Evolutionary conservation across 176 grass and related monocot species (phyloP).

Genomic region (Puya raimondii): DNA sequence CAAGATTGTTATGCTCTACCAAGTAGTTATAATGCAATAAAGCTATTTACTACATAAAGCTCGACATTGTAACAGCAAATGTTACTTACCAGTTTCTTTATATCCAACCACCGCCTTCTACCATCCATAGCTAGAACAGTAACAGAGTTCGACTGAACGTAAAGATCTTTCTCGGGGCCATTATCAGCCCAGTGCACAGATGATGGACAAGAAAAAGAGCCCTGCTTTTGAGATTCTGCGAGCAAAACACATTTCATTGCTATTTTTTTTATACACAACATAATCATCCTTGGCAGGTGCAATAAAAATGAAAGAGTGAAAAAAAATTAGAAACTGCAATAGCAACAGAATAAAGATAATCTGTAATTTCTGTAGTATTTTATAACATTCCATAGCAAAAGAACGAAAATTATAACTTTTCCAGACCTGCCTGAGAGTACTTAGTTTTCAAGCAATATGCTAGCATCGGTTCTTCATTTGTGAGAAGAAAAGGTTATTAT

Average conservation of each 20-base stretch:
- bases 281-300: too few species aligned
- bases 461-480: neutral
- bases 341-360: too few species aligned
- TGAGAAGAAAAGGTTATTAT: too few species aligned
- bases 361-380: too few species aligned
- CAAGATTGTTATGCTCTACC: slow-evolving; percentile 2
- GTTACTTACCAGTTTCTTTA: slow-evolving; percentile 65
- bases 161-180: slow-evolving; percentile 91
- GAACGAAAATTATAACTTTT: neutral
- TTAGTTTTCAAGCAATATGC: neutral
- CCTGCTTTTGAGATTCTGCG: slow-evolving; percentile 49
- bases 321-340: too few species aligned
- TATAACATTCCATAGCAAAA: neutral
- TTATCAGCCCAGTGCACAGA: slow-evolving; percentile 65
- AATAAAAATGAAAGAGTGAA: too few species aligned
- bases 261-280: too few species aligned
- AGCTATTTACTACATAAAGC: neutral
- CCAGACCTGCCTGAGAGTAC: neutral
- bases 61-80: too few species aligned
- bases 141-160: slow-evolving; percentile 69
- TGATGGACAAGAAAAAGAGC: slow-evolving; percentile 58
- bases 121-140: slow-evolving; percentile 97
- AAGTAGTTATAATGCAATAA: slow-evolving; percentile 15
- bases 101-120: slow-evolving; percentile 90
- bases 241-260: slow-evolving; percentile 1